Evolutionary conservation across 257 asterid species (phyloP).

Genomic region (Cynanchum wilfordii): DNA sequence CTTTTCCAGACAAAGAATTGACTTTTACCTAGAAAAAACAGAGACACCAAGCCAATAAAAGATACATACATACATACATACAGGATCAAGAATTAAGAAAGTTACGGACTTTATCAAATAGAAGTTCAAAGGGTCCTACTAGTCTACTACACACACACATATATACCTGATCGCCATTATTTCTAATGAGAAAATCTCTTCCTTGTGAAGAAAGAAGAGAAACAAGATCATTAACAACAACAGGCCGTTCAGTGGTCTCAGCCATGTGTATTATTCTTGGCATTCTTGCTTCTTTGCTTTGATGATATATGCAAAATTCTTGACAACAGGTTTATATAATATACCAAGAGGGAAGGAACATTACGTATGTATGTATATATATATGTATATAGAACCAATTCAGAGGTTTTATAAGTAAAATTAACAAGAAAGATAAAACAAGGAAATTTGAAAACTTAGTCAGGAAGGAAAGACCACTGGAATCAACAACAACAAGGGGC

Average conservation of each 20-base stretch:
- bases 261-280: constrained; percentile 19
- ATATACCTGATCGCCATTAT: constrained; percentile 21
- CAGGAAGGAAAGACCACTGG: no score
- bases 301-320: background rate
- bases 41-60: background rate
- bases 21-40: constrained; percentile 21
- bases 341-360: background rate
- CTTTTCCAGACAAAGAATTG: constrained; percentile 11
- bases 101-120: background rate
- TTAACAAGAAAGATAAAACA: no score
- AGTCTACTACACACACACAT: no score
- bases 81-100: background rate
- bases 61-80: no score
- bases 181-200: constrained; percentile 26
- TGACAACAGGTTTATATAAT: background rate
- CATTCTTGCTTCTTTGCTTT: background rate
- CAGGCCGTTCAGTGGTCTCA: background rate
- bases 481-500: no score
- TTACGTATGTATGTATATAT: no score
- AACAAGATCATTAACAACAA: constrained; percentile 12
- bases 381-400: no score
- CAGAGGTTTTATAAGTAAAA: no score
- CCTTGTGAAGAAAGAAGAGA: constrained; percentile 26
- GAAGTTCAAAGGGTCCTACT: background rate
- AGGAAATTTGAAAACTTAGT: no score